phyloP scores from a whole-genome alignment of 257 asterid species.

The Forsythia suspensa region DNA sequence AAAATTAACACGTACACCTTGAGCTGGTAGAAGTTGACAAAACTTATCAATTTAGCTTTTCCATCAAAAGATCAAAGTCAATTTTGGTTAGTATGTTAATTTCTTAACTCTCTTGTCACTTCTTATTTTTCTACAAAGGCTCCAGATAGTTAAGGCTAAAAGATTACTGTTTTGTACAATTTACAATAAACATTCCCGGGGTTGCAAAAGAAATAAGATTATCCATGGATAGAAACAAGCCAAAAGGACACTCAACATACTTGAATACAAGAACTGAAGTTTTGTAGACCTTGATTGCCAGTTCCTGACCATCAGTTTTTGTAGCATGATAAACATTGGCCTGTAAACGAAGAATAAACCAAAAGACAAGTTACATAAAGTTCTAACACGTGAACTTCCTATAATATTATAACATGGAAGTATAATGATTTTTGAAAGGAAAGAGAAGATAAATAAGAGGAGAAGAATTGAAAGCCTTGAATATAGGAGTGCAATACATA shows the following conservation, averaged over 20 bases:
- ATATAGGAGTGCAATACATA: slow-evolving; percentile 27
- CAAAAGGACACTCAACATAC: slow-evolving; percentile 42
- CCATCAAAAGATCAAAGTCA: not conserved
- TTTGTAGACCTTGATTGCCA: slow-evolving; percentile 92
- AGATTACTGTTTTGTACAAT: not conserved
- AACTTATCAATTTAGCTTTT: not conserved
- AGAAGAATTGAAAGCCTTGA: slow-evolving; percentile 1
- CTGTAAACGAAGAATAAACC: slow-evolving; percentile 39
- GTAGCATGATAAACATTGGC: slow-evolving; percentile 98
- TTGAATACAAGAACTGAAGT: slow-evolving; percentile 92
- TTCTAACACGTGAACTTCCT: not conserved
- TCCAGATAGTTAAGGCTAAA: not conserved
- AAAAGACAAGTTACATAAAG: slow-evolving; percentile 13
- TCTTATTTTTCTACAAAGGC: not conserved
- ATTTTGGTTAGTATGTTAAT: not conserved
- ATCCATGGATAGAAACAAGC: slow-evolving; percentile 17
- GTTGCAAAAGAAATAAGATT: not conserved
- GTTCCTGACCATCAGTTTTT: slow-evolving; percentile 76
- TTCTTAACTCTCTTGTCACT: not conserved
- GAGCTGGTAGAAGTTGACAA: not conserved
- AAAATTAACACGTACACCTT: not conserved
- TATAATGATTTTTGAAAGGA: not conserved
- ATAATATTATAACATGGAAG: slow-evolving; percentile 13
- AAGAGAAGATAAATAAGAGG: slow-evolving; percentile 3
- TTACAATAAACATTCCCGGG: not conserved